Percentiles rank a stretch among this genome's conserved stretches.
Evolutionary conservation across 345 rosid species (phyloP).

Genomic region (Turnera subulata): DNA sequence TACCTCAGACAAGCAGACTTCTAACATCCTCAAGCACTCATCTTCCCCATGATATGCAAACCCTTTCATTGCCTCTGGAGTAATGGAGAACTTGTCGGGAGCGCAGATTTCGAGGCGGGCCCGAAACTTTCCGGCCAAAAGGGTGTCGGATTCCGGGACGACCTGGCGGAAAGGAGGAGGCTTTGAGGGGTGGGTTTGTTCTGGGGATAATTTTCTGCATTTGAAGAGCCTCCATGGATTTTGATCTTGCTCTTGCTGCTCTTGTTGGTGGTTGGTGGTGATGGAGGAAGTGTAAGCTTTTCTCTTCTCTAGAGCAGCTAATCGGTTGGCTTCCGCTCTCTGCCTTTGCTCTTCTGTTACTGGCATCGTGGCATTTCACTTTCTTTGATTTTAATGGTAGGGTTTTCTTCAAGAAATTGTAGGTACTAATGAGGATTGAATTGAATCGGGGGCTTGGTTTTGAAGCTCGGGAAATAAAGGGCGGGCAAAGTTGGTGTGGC

Average conservation of each 20-base stretch:
- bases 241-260: constrained; percentile 16
- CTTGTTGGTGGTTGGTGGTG: constrained; percentile 21
- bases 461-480: neutral
- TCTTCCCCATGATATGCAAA: constrained; percentile 58
- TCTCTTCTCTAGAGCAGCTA: constrained; percentile 55
- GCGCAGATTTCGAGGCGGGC: constrained; percentile 84
- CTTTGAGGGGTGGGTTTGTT: constrained; percentile 13
- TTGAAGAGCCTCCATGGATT: constrained; percentile 59
- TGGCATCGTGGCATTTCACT: constrained; percentile 30
- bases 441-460: neutral
- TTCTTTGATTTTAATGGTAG: neutral
- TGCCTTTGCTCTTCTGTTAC: constrained; percentile 54
- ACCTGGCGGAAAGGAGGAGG: constrained; percentile 13
- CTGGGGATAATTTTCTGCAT: constrained; percentile 53
- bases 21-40: constrained; percentile 47
- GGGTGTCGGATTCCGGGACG: constrained; percentile 18
- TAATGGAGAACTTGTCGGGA: constrained; percentile 72
- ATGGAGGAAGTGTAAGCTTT: constrained; percentile 37
- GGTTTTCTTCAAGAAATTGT: constrained; percentile 13
- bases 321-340: constrained; percentile 54
- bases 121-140: constrained; percentile 39
- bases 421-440: neutral
- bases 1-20: constrained; percentile 49
- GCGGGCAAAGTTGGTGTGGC: neutral
- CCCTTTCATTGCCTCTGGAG: constrained; percentile 46